Percentiles rank a stretch among this genome's conserved stretches.
These are phyloP conservation scores for Mycena citricolor DNA, from an alignment of 1,284 basidiomycete genomes.

Conservation along the genomic window DNA sequence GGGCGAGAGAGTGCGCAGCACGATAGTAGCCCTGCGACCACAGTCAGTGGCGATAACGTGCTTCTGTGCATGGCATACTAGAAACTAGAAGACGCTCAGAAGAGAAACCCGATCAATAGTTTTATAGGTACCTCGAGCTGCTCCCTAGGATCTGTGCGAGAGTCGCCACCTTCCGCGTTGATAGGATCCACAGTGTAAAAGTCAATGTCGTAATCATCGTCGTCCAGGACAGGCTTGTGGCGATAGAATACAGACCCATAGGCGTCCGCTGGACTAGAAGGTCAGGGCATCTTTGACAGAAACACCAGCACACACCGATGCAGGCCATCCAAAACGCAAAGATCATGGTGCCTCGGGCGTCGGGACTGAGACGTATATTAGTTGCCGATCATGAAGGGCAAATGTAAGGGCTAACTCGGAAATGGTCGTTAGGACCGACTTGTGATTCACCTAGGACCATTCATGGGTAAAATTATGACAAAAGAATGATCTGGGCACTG, in stretches of 20 bases:
- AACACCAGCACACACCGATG: no score
- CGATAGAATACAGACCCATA: constrained; percentile 49
- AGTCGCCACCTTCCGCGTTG: constrained; percentile 47
- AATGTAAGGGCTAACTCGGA: constrained; percentile 13
- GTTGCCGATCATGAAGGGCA: background rate
- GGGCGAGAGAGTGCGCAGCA: constrained; percentile 77
- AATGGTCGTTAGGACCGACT: constrained; percentile 57
- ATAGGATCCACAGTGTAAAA: constrained; percentile 74
- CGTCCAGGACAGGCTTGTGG: constrained; percentile 46
- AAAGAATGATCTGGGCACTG: constrained; percentile 27
- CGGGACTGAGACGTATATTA: constrained; percentile 53
- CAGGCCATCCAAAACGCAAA: constrained; percentile 84
- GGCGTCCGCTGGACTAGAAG: constrained; percentile 46
- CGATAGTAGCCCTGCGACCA: constrained; percentile 68
- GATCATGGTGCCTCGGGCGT: constrained; percentile 75
- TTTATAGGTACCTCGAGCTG: constrained; percentile 61
- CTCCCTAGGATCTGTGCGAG: constrained; percentile 60
- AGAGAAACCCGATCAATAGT: constrained; percentile 6
- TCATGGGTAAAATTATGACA: constrained; percentile 19
- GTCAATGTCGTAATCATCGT: constrained; percentile 68
- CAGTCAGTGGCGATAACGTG: constrained; percentile 19
- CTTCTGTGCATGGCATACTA: constrained; percentile 32
- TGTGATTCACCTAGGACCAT: constrained; percentile 69
- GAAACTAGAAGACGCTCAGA: constrained; percentile 32
- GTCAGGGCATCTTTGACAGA: no score